phyloP scores from a whole-genome alignment of 192 early-diverging fungal species.

The Phycomyces blakesleeanus region DNA sequence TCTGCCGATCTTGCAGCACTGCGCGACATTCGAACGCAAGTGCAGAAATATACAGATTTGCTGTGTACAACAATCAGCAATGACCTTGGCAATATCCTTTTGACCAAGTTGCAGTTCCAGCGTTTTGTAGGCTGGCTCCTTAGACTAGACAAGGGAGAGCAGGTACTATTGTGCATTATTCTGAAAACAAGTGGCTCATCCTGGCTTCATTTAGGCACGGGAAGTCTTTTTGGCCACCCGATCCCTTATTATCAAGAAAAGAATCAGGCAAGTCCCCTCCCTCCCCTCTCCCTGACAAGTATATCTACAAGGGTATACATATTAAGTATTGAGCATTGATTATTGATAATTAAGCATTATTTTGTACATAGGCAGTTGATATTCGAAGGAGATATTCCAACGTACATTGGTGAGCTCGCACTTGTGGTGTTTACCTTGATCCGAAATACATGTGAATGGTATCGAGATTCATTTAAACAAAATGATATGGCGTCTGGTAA shows the following conservation, averaged over 20 bases:
- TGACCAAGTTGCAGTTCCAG: conserved; percentile 77
- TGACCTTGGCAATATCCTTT: conserved; percentile 79
- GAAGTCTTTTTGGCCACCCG: conserved; percentile 83
- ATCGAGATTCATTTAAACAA: conserved; percentile 81
- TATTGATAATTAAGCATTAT: neutral
- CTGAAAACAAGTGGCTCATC: neutral
- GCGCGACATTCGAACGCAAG: conserved; percentile 37
- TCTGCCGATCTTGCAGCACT: conserved; percentile 21
- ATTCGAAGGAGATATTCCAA: conserved; percentile 83
- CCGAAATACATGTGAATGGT: conserved; percentile 97
- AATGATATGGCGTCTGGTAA: conserved; percentile 83
- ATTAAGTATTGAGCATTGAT: too few relatives aligned
- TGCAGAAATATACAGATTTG: conserved; percentile 42
- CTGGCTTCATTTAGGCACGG: conserved; percentile 54
- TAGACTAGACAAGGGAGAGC: conserved; percentile 68
- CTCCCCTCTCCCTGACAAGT: too few relatives aligned
- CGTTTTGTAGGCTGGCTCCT: conserved; percentile 77
- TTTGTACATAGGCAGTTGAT: conserved; percentile 62
- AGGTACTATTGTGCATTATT: conserved; percentile 34
- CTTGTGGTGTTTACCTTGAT: conserved; percentile 87
- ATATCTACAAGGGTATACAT: neutral
- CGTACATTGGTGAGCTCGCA: conserved; percentile 83
- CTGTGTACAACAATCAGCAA: conserved; percentile 39
- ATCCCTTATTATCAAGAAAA: conserved; percentile 69
- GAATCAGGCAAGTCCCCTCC: conserved; percentile 51